A percentile compares a stretch with the other conserved stretches of the same genome.
phyloP scores from a whole-genome alignment of 768 basidiomycete genomes.

The Tylopilus sp. region DNA sequence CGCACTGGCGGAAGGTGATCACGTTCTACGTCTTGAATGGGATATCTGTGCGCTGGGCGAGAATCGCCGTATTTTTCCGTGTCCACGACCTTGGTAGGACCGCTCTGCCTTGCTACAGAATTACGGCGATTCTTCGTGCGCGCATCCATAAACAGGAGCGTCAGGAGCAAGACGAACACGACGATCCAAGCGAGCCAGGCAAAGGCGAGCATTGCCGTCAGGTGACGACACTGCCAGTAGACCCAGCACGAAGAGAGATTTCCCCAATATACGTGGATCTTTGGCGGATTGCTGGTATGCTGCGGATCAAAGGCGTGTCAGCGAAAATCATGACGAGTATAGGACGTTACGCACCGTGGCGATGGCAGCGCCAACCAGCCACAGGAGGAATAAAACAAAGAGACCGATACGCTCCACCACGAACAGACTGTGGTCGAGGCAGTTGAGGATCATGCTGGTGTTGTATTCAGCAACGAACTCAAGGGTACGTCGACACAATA shows the following conservation, averaged over 20 bases:
- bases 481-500: not conserved
- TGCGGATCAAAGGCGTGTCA: constrained; percentile 3
- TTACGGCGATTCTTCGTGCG: too few species aligned
- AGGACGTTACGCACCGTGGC: constrained; percentile 61
- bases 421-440: constrained; percentile 60
- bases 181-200: constrained; percentile 73
- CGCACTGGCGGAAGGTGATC: too few species aligned
- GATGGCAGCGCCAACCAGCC: constrained; percentile 64
- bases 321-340: not conserved
- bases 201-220: constrained; percentile 71
- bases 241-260: constrained; percentile 59
- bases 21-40: too few species aligned
- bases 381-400: constrained; percentile 65
- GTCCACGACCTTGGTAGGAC: too few species aligned
- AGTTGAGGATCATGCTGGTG: constrained; percentile 56
- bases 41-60: too few species aligned
- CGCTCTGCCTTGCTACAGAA: too few species aligned
- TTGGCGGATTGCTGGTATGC: constrained; percentile 29
- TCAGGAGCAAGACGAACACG: constrained; percentile 51
- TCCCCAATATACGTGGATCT: constrained; percentile 49
- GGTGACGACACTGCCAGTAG: constrained; percentile 57
- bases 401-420: constrained; percentile 60
- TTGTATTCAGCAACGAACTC: constrained; percentile 28
- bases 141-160: constrained; percentile 54
- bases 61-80: too few species aligned